phyloP scores from a whole-genome alignment of 1,284 basidiomycete genomes.

The Sporisorium iseilematis-ciliati region DNA sequence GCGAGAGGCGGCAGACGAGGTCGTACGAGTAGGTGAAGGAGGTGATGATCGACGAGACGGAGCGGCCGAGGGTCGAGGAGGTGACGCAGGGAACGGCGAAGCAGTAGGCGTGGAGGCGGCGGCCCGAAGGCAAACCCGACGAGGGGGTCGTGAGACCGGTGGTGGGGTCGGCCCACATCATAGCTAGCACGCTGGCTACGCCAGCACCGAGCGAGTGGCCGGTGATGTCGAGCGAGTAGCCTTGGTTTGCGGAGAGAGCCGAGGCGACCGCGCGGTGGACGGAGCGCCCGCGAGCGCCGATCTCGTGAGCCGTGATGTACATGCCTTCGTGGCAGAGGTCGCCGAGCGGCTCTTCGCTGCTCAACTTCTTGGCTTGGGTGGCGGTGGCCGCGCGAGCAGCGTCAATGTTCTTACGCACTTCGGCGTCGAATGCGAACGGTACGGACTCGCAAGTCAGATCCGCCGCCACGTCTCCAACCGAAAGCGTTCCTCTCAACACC shows the following conservation, averaged over 20 bases:
- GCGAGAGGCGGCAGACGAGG: slow-evolving; percentile 80
- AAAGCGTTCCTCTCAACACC: slow-evolving; percentile 64
- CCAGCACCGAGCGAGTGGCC: slow-evolving; percentile 91
- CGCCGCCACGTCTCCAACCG: slow-evolving; percentile 64
- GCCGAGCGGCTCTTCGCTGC: slow-evolving; percentile 11
- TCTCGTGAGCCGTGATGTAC: slow-evolving; percentile 80
- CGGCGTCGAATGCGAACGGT: slow-evolving; percentile 30
- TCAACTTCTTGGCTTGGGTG: neutral
- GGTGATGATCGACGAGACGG: slow-evolving; percentile 76
- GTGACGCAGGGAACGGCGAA: slow-evolving; percentile 82
- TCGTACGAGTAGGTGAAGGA: slow-evolving; percentile 86
- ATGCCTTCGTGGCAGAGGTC: slow-evolving; percentile 75
- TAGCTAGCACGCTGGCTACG: slow-evolving; percentile 80
- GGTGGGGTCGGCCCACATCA: slow-evolving; percentile 81
- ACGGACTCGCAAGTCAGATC: slow-evolving; percentile 67
- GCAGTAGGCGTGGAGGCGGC: slow-evolving; percentile 80
- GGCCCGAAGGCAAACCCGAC: slow-evolving; percentile 76
- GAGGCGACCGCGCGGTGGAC: slow-evolving; percentile 81
- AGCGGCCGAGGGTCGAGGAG: slow-evolving; percentile 74
- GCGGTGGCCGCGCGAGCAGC: neutral
- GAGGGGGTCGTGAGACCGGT: slow-evolving; percentile 44
- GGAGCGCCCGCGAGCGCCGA: slow-evolving; percentile 81
- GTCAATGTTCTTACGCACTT: slow-evolving; percentile 26
- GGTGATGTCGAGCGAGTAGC: slow-evolving; percentile 74
- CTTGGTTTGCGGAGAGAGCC: slow-evolving; percentile 77